phyloP scores from a whole-genome alignment of 441 rosid species.

The Eruca vesicaria region DNA sequence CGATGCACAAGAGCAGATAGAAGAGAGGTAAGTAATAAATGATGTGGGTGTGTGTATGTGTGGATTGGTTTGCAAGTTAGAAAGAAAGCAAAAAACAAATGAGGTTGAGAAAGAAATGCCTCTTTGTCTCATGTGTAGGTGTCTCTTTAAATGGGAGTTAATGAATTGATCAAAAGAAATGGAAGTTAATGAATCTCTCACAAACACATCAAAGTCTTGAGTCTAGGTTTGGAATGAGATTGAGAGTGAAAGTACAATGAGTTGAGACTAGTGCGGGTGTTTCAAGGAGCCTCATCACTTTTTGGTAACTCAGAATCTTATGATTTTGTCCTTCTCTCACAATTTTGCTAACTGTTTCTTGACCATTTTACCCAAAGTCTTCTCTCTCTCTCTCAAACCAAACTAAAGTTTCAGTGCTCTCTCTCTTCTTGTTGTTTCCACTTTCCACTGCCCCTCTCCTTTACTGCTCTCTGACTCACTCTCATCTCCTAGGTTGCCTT shows the following conservation, averaged over 20 bases:
- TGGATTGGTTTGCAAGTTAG: conserved; percentile 38
- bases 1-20: conserved; percentile 12
- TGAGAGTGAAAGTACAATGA: conserved; percentile 64
- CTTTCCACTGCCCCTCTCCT: neutral
- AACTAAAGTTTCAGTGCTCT: conserved; percentile 34
- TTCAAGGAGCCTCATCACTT: conserved; percentile 60
- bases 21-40: conserved; percentile 20
- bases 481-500: neutral
- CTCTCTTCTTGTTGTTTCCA: conserved; percentile 1
- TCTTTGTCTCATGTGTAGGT: conserved; percentile 74
- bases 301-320: conserved; percentile 80
- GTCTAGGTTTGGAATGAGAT: conserved; percentile 23
- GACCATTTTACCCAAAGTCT: conserved; percentile 25
- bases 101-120: conserved; percentile 39
- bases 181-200: conserved; percentile 39
- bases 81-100: conserved; percentile 33
- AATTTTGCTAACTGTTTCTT: conserved; percentile 21
- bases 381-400: neutral
- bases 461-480: neutral
- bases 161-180: conserved; percentile 48
- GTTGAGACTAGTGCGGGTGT: conserved; percentile 47
- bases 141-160: conserved; percentile 45
- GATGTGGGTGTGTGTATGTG: conserved; percentile 6
- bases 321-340: conserved; percentile 47
- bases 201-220: conserved; percentile 18